Evolutionary conservation across 1,284 basidiomycete species (phyloP).

Genomic region (Naganishia albida): DNA sequence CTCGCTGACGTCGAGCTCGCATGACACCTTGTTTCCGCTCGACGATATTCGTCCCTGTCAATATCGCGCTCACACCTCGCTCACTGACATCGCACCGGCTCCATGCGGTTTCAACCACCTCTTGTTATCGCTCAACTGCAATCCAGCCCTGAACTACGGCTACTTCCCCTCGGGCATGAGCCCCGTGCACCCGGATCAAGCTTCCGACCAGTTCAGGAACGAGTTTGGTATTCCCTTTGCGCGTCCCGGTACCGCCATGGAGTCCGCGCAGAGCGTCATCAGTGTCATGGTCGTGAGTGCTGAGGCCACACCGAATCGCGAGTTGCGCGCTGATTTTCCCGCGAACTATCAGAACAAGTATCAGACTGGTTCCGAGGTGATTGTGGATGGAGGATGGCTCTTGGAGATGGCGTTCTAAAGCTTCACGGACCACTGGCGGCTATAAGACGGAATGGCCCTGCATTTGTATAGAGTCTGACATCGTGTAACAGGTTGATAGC

Average conservation of each 20-base stretch:
- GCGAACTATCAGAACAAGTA: conserved; percentile 44
- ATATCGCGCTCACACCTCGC: too few relatives aligned
- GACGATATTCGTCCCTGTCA: too few relatives aligned
- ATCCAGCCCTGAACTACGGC: conserved; percentile 39
- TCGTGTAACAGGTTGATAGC: too few relatives aligned
- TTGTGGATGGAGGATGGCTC: conserved; percentile 53
- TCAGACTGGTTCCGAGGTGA: conserved; percentile 46
- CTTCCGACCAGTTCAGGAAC: conserved; percentile 38
- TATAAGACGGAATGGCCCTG: too few relatives aligned
- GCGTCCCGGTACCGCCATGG: conserved; percentile 47
- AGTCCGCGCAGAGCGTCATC: conserved; percentile 50
- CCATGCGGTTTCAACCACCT: too few relatives aligned
- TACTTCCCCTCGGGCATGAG: conserved; percentile 53
- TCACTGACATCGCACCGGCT: too few relatives aligned
- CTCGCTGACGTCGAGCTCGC: too few relatives aligned
- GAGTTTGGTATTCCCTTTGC: conserved; percentile 48
- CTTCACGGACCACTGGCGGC: too few relatives aligned
- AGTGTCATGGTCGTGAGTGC: conserved; percentile 42
- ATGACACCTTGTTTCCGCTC: too few relatives aligned
- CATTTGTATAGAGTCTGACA: too few relatives aligned
- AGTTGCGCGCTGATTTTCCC: neutral
- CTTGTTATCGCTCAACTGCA: too few relatives aligned
- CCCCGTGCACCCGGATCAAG: conserved; percentile 37
- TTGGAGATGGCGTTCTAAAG: conserved; percentile 36
- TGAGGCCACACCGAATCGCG: neutral